Conservation (phyloP, 306 rosid species). For the Pyrus betulifolia region DNA sequence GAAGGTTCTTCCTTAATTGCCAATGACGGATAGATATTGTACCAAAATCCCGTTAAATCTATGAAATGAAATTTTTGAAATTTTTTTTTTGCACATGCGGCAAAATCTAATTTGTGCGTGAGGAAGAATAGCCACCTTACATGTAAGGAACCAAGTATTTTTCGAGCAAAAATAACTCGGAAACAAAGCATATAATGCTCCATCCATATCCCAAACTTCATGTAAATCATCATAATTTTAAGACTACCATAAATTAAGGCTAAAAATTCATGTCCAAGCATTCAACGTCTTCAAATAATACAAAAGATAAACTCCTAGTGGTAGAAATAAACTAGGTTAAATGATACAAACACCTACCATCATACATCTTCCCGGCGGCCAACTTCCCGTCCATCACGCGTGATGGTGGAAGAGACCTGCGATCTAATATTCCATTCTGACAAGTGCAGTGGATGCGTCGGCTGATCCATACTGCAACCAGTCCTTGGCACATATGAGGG, state of each 20-base stretch:
- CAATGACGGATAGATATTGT: too few relatives aligned
- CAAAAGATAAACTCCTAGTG: slow-evolving; percentile 13
- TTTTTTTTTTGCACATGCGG: background rate
- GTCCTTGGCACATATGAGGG: slow-evolving; percentile 85
- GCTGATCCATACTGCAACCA: slow-evolving; percentile 68
- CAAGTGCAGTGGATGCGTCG: slow-evolving; percentile 38
- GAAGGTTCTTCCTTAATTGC: too few relatives aligned
- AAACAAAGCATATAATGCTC: background rate
- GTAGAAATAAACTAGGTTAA: slow-evolving; percentile 15
- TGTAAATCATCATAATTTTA: slow-evolving; percentile 5
- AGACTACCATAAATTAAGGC: slow-evolving; percentile 12
- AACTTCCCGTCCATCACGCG: slow-evolving; percentile 15
- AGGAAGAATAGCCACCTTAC: too few relatives aligned
- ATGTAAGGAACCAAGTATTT: background rate
- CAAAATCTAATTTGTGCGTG: background rate
- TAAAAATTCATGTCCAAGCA: slow-evolving; percentile 21
- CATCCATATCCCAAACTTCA: background rate
- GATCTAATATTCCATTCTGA: slow-evolving; percentile 54
- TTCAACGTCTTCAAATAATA: slow-evolving; percentile 19
- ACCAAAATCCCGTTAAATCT: too few relatives aligned
- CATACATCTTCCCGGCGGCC: slow-evolving; percentile 7
- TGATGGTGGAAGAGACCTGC: background rate
- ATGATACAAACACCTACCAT: slow-evolving; percentile 13
- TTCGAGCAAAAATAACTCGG: background rate
- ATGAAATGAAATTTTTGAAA: too few relatives aligned